Percentiles rank a stretch among this genome's conserved stretches.
These are phyloP conservation scores for Lentinus brumalis DNA, from an alignment of 768 basidiomycete species.

Conservation along the genomic window DNA sequence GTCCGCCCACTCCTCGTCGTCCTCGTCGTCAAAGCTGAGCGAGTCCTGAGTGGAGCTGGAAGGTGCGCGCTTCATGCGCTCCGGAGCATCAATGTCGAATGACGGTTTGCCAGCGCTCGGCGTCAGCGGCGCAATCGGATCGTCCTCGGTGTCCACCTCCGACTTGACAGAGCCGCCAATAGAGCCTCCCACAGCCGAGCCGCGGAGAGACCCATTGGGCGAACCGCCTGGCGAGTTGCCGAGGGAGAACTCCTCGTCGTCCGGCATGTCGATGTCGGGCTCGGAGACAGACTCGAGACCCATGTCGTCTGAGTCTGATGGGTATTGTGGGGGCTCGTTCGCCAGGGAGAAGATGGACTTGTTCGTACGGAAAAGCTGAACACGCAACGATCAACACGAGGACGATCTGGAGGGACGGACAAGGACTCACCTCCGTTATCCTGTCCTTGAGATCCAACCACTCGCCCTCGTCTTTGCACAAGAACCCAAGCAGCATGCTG, in stretches of 20 bases:
- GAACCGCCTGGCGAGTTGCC: conserved; percentile 15
- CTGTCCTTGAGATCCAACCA: conserved; percentile 81
- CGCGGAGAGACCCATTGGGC: conserved; percentile 7
- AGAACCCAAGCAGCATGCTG: conserved; percentile 94
- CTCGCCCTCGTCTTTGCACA: conserved; percentile 80
- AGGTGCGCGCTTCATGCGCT: conserved; percentile 32
- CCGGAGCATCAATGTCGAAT: conserved; percentile 24
- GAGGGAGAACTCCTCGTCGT: conserved; percentile 58
- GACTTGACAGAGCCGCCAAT: conserved; percentile 46
- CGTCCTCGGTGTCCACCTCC: conserved; percentile 72
- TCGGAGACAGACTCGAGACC: conserved; percentile 85
- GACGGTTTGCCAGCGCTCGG: conserved; percentile 51
- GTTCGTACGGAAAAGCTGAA: conserved; percentile 44
- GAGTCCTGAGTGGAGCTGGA: conserved; percentile 29
- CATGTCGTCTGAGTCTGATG: conserved; percentile 73
- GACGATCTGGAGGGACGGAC: background rate
- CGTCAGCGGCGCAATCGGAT: conserved; percentile 69
- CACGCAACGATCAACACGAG: background rate
- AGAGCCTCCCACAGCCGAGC: conserved; percentile 41
- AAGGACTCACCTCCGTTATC: conserved; percentile 66
- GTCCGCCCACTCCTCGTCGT: conserved; percentile 67
- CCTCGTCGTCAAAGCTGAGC: conserved; percentile 43
- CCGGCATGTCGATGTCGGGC: conserved; percentile 64
- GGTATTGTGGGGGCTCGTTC: conserved; percentile 87
- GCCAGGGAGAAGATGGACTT: conserved; percentile 84